These are phyloP conservation scores for Mycena polygramma DNA, from an alignment of 768 basidiomycete genomes.

Conservation along the genomic window DNA sequence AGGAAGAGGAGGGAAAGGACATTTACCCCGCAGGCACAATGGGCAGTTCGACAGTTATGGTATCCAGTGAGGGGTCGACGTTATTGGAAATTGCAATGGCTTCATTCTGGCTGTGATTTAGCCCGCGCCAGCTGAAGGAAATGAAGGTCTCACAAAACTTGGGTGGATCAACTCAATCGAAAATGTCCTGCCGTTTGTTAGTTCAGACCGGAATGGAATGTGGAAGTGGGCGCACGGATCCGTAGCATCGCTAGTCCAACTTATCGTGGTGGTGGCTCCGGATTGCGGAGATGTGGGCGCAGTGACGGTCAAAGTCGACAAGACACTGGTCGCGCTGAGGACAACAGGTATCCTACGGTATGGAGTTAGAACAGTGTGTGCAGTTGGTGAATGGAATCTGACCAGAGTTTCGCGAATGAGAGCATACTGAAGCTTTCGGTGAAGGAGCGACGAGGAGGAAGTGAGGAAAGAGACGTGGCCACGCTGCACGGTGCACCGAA, in stretches of 20 bases:
- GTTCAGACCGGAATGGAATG: neutral
- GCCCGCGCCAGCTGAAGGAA: no score
- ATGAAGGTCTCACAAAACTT: neutral
- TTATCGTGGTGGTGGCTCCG: constrained; percentile 11
- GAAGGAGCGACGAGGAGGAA: no score
- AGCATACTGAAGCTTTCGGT: no score
- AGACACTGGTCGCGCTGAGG: neutral
- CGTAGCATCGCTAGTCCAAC: constrained; percentile 19
- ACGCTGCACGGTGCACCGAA: no score
- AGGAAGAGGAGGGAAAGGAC: neutral
- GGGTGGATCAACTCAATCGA: constrained; percentile 25
- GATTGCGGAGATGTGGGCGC: constrained; percentile 14
- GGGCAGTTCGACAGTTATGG: constrained; percentile 15
- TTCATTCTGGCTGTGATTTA: neutral
- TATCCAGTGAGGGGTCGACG: constrained; percentile 14
- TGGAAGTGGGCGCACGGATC: constrained; percentile 18
- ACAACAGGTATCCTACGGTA: neutral
- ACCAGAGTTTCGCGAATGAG: no score
- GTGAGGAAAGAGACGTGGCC: no score
- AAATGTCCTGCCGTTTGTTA: constrained; percentile 13
- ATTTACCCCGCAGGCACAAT: constrained; percentile 15
- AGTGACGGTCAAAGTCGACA: constrained; percentile 7
- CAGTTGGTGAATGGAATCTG: no score
- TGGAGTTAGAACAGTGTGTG: no score
- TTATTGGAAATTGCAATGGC: constrained; percentile 30